Base-by-base conservation (phyloP, 305 asterid species). In the Andrographis paniculata region DNA sequence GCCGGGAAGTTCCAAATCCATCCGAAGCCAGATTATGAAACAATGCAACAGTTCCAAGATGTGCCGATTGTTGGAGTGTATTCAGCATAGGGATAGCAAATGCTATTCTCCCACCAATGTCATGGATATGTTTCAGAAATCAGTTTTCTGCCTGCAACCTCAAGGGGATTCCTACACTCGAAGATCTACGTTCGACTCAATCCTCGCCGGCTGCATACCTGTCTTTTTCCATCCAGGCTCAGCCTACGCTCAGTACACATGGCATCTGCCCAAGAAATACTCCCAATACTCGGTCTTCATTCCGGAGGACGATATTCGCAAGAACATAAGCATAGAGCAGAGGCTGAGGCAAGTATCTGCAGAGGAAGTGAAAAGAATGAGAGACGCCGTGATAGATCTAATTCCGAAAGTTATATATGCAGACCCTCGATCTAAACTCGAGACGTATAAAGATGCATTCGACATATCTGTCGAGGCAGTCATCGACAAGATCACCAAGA, bases 221-320 rank as follows among this genome's bases (percentile, higher is more conserved):
- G 94, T 86, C 37, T 86, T 86, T 48, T 86, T 72, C 69, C 95
- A 86, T 44, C 95, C 95, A 0, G 95, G 65, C 17, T 86, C 95
- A 2, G 87, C 94, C n/a, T 86, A 86, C 66, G 72, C 79, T 3
- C 95, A 86, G 63, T 86, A 86, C 70, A 79, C 80, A 6, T 86
- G 95, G 95, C 94, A 86, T 55, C 66, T 86, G 17, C 95, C 95
- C 0, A 80, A 61, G 66, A 77, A 87, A 43, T 67, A 69, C 55
- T 68, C 84, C 3, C 45, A 41, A 14, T 87, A 74, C 55, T 87
- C 97, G 0, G 92, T 87, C 45, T 76, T 80, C 59, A 69, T 87
- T 23, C 76, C 95, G 0, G 97, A 84, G 75, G 66, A 68, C 21
- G 86, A 75, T 39, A 46, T 87, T 40, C 75, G 72, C 0, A 63